Percentiles rank a stretch among this genome's conserved stretches.
Evolutionary conservation across 1,139 yeast genomes (phyloP).

Genomic region (Hemisphaericaspora subhashii): DNA sequence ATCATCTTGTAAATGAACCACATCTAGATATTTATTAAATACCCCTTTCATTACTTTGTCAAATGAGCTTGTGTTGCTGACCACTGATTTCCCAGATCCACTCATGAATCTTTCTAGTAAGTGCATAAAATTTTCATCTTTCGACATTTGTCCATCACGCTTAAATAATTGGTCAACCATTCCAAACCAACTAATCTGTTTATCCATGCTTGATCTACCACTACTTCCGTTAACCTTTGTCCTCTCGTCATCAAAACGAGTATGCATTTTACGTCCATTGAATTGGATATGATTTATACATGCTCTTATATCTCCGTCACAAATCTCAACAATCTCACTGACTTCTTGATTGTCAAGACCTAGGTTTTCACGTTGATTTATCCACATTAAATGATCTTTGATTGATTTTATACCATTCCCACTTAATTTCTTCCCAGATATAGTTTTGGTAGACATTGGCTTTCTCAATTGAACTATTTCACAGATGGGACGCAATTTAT

Average conservation of each 20-base stretch:
- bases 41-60: conserved; percentile 75
- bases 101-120: conserved; percentile 35
- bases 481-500: conserved; percentile 67
- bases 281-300: conserved; percentile 86
- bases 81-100: conserved; percentile 42
- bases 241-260: conserved; percentile 8
- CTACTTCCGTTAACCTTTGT: neutral
- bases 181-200: conserved; percentile 59
- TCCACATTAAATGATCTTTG: conserved; percentile 40
- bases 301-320: conserved; percentile 85
- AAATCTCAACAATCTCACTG: conserved; percentile 59
- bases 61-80: conserved; percentile 45
- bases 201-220: conserved; percentile 43
- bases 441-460: conserved; percentile 49
- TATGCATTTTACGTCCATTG: conserved; percentile 30
- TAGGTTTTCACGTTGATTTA: conserved; percentile 33
- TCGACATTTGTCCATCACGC: conserved; percentile 47
- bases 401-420: conserved; percentile 39
- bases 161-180: conserved; percentile 55
- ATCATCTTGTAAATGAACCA: conserved; percentile 61
- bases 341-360: conserved; percentile 35
- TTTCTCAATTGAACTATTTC: conserved; percentile 69
- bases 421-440: conserved; percentile 31
- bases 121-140: conserved; percentile 46
- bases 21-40: conserved; percentile 60